Evolutionary conservation across 2,329 filamentous ascomycete species (phyloP), one percentile per base, ranked within the genome.

Genomic region (Simplicillium sp.): DNA sequence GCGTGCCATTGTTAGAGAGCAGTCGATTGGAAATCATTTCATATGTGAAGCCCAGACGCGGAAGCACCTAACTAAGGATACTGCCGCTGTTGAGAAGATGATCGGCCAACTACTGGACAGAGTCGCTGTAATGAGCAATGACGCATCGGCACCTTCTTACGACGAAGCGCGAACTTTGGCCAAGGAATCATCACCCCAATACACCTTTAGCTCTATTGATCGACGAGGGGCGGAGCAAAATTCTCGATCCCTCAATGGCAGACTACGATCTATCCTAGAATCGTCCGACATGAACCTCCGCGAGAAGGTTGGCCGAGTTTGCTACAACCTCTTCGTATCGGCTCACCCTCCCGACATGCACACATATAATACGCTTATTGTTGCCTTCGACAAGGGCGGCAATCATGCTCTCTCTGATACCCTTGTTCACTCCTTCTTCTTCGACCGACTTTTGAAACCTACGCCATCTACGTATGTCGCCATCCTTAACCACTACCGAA

Each of bases 321-420:
- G 73, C 57, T 80, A 81, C 58, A 87, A 86, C 52, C 62, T 92
- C 3, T 67, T 87, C 13, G 63, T 77, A 3, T 78, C 76, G 3
- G 57, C 70, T 2, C 65, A 75, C 14, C 73, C 78, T 0, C 82
- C 84, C 1, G 76, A 76, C 46, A 71, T 84, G 29, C 68, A 78
- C 47, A 87, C 80, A 3, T 87, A 80, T 62, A 88, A 88, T 53
- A 70, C 72, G 11, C 67, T 92, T 18, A 71, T 90, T 3, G 57
- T 74, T n/a, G 74, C 75, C n/a, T 78, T 90, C 38, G 68, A 73
- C 39, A 64, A 67, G 28, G 54, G 70, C 5, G 63, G 68, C 20
- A 62, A 70, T 39, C 64, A 70, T 41, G 59, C 63, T 31, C 60
- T 82, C 14, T 68, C 73, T 4, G 65, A 76, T 31, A 51, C 64